Evolutionary conservation across 1,284 basidiomycete species (phyloP).

Genomic region (Trametes versicolor): DNA sequence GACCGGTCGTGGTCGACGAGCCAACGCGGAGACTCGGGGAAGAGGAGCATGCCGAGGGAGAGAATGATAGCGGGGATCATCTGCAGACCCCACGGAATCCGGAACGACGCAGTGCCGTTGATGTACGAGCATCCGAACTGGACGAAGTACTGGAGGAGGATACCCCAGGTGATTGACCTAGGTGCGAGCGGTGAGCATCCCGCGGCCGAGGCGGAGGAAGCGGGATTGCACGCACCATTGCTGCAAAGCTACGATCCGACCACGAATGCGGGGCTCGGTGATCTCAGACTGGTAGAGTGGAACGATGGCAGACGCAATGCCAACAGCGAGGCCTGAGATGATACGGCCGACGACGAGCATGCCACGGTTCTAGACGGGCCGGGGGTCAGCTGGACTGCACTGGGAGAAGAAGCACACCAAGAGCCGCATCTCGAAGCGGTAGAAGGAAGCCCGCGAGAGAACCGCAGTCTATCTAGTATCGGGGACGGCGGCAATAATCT

Average conservation of each 20-base stretch:
- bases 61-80: conserved; percentile 79
- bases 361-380: conserved; percentile 59
- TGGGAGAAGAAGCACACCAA: conserved; percentile 15
- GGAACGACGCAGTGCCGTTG: conserved; percentile 74
- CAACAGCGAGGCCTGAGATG: conserved; percentile 51
- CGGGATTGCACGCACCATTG: conserved; percentile 58
- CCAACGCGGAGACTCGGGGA: conserved; percentile 75
- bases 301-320: conserved; percentile 51
- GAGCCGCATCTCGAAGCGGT: conserved; percentile 3
- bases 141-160: conserved; percentile 78
- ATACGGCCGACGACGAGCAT: conserved; percentile 59
- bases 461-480: conserved; percentile 22
- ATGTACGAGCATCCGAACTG: conserved; percentile 82
- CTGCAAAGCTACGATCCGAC: conserved; percentile 79
- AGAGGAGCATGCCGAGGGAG: conserved; percentile 71
- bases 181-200: neutral
- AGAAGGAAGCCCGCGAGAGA: neutral
- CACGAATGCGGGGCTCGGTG: conserved; percentile 74
- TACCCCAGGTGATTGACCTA: conserved; percentile 78
- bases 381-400: conserved; percentile 17
- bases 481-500: neutral
- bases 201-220: neutral
- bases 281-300: conserved; percentile 73
- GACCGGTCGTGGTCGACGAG: conserved; percentile 69
- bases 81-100: conserved; percentile 83